Base-by-base conservation (phyloP, 129 eudicot species). In the Heracleum sosnowskyi region DNA sequence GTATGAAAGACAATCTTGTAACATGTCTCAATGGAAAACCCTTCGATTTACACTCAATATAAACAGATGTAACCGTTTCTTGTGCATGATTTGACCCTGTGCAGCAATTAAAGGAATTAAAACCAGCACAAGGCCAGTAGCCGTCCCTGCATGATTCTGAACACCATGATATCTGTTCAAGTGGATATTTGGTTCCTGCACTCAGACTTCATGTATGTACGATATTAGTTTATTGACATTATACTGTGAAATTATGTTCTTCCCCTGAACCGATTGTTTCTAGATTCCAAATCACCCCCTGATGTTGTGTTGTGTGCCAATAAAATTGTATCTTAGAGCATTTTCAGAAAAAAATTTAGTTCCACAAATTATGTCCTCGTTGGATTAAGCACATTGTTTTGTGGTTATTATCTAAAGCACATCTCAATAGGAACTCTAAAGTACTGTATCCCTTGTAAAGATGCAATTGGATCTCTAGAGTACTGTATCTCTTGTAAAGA, bases 71-170 rank as follows among this genome's bases (percentile, higher is more conserved):
- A 78, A 63, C 77, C 22, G 36, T 79, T 73, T 33, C 17, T 9
- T 63, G 3, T 77, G 73, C 8, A 63, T 73, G 68, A 41, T 49
- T 75, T 78, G 37, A 73, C 46, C 31, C 74, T 78, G 82, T 70
- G 64, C 92, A 92, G 97, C 99, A 40, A 96, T 96, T 42, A 86
- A 89, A 86, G 97, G 99, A 36, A 96, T 92, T 69, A 96, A 96
- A 86, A 86, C 90, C 84, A 95, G 99, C 91, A 92, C 85, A 81
- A 88, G 91, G 87, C 96, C 95, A 11, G 82, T 76, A 28, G 84
- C 93, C 11, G 90, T 78, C 79, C 85, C 97, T 36, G 85, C 82
- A 46, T 95, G 82, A 91, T 64, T 80, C 62, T 57, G 34, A 75
- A 68, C 22, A 34, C 75, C 68, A 60, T 37, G n/a, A 35, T 74